Evolutionary conservation across 805 yeast species (phyloP).

Genomic region (Sugiyamaella lignohabitans): DNA sequence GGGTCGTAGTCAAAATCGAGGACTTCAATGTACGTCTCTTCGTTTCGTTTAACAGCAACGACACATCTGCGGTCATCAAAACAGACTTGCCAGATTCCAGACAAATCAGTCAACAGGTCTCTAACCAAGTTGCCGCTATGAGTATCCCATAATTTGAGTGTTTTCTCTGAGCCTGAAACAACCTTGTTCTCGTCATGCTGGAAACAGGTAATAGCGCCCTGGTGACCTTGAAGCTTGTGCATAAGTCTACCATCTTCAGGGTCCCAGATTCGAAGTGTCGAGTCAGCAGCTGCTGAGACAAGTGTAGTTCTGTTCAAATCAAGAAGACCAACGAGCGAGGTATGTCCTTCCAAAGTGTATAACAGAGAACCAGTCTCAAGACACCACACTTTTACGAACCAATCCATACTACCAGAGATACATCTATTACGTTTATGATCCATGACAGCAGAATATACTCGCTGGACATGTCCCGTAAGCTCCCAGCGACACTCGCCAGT

Average conservation of each 20-base stretch:
- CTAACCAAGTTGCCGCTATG: constrained; percentile 66
- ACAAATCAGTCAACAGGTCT: constrained; percentile 67
- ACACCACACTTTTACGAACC: constrained; percentile 86
- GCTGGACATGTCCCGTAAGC: constrained; percentile 76
- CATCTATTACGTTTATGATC: constrained; percentile 73
- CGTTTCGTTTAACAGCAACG: constrained; percentile 78
- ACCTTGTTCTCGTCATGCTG: constrained; percentile 79
- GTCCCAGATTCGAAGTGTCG: constrained; percentile 88
- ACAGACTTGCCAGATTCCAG: constrained; percentile 91
- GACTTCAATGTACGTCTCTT: constrained; percentile 72
- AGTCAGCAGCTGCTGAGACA: constrained; percentile 94
- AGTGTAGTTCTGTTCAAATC: constrained; percentile 68
- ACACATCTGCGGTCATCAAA: constrained; percentile 80
- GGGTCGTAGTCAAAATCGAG: constrained; percentile 60
- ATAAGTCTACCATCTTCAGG: constrained; percentile 63
- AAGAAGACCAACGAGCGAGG: constrained; percentile 80
- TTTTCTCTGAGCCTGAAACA: constrained; percentile 83
- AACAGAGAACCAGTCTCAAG: constrained; percentile 65
- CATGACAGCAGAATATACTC: constrained; percentile 82
- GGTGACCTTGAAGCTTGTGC: constrained; percentile 68
- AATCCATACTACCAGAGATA: constrained; percentile 87
- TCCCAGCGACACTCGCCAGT: constrained; percentile 68
- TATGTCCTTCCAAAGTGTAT: constrained; percentile 75
- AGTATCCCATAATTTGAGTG: constrained; percentile 83
- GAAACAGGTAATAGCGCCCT: constrained; percentile 86